phyloP scores from a whole-genome alignment of 345 rosid species.

The Melastoma malabathricum region DNA sequence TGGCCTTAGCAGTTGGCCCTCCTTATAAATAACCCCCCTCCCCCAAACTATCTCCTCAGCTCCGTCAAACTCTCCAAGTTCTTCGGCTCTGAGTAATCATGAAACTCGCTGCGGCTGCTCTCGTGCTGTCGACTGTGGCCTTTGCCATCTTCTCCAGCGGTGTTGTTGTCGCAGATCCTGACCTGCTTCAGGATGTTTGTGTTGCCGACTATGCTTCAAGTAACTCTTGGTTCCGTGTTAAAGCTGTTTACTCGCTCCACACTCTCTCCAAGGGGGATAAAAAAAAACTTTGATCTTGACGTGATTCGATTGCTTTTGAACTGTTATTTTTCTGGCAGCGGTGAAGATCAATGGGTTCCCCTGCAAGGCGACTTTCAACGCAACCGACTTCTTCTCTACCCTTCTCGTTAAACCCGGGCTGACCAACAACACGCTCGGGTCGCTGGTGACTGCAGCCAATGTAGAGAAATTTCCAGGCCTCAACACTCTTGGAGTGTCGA shows the following conservation, averaged over 20 bases:
- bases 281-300: too few relatives aligned
- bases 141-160: constrained; percentile 9
- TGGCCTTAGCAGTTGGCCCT: too few relatives aligned
- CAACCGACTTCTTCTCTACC: constrained; percentile 33
- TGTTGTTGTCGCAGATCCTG: constrained; percentile 36
- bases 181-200: constrained; percentile 68
- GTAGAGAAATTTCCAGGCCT: constrained; percentile 43
- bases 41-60: too few relatives aligned
- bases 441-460: constrained; percentile 33
- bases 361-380: constrained; percentile 27
- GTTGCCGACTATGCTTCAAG: constrained; percentile 49
- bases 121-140: background rate
- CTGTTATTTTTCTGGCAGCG: constrained; percentile 13
- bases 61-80: too few relatives aligned
- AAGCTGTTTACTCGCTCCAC: too few relatives aligned
- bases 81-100: too few relatives aligned
- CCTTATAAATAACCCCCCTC: too few relatives aligned
- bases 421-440: constrained; percentile 36
- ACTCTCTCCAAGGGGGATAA: too few relatives aligned
- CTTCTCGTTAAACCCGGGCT: constrained; percentile 30
- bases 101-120: background rate
- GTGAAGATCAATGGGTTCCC: constrained; percentile 41
- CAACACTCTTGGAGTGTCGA: constrained; percentile 47
- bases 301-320: too few relatives aligned
- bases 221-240: background rate